Percentiles rank a stretch among this genome's conserved stretches.
phyloP scores from a whole-genome alignment of 2,329 filamentous ascomycete genomes.

The Mycogone perniciosa region DNA sequence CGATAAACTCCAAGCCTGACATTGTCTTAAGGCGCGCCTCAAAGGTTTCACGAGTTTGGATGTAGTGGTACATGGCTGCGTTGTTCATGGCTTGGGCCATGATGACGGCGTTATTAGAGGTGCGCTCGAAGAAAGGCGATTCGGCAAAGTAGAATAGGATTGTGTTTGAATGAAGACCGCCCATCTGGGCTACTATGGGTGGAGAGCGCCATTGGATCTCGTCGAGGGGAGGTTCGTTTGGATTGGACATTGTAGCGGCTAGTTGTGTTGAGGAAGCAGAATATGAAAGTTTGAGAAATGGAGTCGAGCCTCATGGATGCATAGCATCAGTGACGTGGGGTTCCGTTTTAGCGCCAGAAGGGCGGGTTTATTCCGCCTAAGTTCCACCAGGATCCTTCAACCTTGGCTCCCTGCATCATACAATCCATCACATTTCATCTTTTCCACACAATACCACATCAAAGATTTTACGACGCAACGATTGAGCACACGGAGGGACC shows the following conservation, averaged over 20 bases:
- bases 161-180: constrained; percentile 57
- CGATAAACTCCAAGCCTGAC: constrained; percentile 61
- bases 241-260: constrained; percentile 32
- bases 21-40: constrained; percentile 57
- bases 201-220: constrained; percentile 62
- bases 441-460: neutral
- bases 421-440: neutral
- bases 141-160: constrained; percentile 62
- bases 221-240: constrained; percentile 51
- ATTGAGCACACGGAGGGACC: neutral
- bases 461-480: neutral
- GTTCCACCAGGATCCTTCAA: neutral
- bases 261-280: neutral
- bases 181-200: constrained; percentile 41
- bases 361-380: constrained; percentile 15
- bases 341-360: constrained; percentile 16
- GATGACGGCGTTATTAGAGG: constrained; percentile 61
- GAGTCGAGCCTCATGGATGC: constrained; percentile 4
- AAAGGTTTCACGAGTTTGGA: constrained; percentile 57
- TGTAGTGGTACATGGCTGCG: constrained; percentile 48
- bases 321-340: constrained; percentile 9
- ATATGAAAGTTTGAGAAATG: neutral
- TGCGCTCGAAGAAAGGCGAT: constrained; percentile 62
- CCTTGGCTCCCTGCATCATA: neutral
- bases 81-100: constrained; percentile 58